phyloP scores from a whole-genome alignment of 768 basidiomycete species.

The Macrolepiota fuliginosa region DNA sequence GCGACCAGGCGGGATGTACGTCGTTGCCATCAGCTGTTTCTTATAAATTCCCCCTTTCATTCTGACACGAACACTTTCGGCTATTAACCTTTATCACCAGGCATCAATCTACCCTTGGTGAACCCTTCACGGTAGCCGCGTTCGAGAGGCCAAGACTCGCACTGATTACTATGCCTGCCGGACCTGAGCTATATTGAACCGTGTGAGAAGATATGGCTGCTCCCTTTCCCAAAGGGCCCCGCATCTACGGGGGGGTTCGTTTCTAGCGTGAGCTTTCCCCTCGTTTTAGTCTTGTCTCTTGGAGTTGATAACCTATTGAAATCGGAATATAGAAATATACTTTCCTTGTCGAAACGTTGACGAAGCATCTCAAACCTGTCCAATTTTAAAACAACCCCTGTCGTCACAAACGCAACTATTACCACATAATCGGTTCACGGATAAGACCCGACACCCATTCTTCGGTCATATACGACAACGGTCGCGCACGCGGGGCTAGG shows the following conservation, averaged over 20 bases:
- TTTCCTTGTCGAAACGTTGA: neutral
- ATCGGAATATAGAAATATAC: neutral
- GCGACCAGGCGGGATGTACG: too few relatives aligned
- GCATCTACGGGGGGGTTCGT: neutral
- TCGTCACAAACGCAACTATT: neutral
- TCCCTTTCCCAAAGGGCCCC: neutral
- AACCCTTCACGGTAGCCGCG: neutral
- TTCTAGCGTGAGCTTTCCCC: neutral
- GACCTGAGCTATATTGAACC: neutral
- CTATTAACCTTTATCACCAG: neutral
- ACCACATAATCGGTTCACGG: constrained; percentile 16
- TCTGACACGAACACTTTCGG: neutral
- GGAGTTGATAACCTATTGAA: neutral
- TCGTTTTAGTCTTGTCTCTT: neutral
- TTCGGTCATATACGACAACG: neutral
- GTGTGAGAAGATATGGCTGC: neutral
- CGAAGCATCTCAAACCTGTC: neutral
- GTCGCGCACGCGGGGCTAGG: neutral
- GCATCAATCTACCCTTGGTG: neutral
- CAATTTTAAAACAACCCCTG: constrained; percentile 2
- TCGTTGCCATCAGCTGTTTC: neutral
- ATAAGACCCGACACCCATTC: constrained; percentile 24
- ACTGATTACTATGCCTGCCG: neutral
- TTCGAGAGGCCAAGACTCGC: neutral
- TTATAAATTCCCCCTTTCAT: neutral